Evolutionary conservation across 192 early-diverging fungal genomes (phyloP).

Genomic region (Rhizophlyctis rosea): DNA sequence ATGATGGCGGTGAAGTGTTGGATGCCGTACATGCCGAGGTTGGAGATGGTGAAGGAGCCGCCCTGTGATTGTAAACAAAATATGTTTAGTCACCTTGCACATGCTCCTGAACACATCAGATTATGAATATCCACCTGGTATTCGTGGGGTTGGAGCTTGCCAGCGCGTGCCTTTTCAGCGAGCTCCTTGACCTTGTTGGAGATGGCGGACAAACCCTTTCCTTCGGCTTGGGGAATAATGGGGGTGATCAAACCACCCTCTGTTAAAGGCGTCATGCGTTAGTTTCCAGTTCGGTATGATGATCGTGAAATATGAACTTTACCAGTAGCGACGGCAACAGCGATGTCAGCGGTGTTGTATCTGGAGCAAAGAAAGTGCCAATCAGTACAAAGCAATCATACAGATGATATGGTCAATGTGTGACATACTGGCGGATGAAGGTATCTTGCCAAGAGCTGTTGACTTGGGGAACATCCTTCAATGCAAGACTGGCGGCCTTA

Average conservation of each 20-base stretch:
- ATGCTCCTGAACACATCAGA: neutral
- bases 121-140: slow-evolving; percentile 60
- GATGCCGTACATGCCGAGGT: slow-evolving; percentile 96
- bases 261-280: slow-evolving; percentile 8
- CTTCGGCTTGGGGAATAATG: slow-evolving; percentile 79
- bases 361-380: slow-evolving; percentile 34
- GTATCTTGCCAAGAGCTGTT: slow-evolving; percentile 87
- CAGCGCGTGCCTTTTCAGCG: slow-evolving; percentile 75
- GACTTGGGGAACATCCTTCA: slow-evolving; percentile 89
- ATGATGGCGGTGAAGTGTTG: slow-evolving; percentile 96
- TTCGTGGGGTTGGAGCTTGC: slow-evolving; percentile 91
- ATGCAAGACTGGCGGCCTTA: slow-evolving; percentile 87
- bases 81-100: neutral
- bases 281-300: no score
- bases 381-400: neutral
- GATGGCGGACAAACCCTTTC: slow-evolving; percentile 82
- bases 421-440: slow-evolving; percentile 82
- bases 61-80: slow-evolving; percentile 41
- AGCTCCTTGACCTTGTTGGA: slow-evolving; percentile 83
- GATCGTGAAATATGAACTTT: neutral
- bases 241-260: slow-evolving; percentile 91
- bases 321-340: slow-evolving; percentile 93
- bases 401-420: slow-evolving; percentile 6
- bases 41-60: slow-evolving; percentile 96
- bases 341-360: slow-evolving; percentile 88